These are phyloP conservation scores for Capillidium heterosporum DNA, from an alignment of 371 early-diverging fungal genomes.

Conservation along the genomic window DNA sequence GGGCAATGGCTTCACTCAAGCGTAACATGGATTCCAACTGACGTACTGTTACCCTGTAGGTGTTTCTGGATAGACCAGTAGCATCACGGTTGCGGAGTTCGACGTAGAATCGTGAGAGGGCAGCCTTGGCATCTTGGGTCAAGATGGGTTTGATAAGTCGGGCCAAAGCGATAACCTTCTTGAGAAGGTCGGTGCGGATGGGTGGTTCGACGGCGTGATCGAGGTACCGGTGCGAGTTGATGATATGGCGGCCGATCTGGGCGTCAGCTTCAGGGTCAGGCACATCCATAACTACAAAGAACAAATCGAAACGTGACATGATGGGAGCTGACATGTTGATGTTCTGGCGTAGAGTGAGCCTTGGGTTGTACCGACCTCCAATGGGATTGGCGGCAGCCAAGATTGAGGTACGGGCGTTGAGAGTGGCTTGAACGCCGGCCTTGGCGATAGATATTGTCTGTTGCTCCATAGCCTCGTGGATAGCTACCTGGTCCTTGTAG, in stretches of 20 bases:
- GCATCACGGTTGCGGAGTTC: slow-evolving; percentile 81
- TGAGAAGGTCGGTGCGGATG: slow-evolving; percentile 34
- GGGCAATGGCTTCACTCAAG: slow-evolving; percentile 92
- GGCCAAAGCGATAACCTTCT: slow-evolving; percentile 79
- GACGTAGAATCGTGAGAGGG: slow-evolving; percentile 74
- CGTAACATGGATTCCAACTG: slow-evolving; percentile 97
- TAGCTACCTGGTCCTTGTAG: slow-evolving; percentile 94
- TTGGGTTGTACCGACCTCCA: slow-evolving; percentile 90
- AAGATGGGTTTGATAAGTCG: slow-evolving; percentile 72
- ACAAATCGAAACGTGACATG: slow-evolving; percentile 99
- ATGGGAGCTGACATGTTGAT: slow-evolving; percentile 95
- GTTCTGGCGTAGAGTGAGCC: slow-evolving; percentile 88
- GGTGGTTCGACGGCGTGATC: slow-evolving; percentile 45
- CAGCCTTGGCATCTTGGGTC: slow-evolving; percentile 56
- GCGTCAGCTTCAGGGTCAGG: slow-evolving; percentile 82
- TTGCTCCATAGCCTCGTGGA: slow-evolving; percentile 99
- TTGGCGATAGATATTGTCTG: slow-evolving; percentile 99
- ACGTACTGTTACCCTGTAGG: slow-evolving; percentile 95
- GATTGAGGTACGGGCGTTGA: slow-evolving; percentile 97
- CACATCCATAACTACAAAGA: slow-evolving; percentile 97
- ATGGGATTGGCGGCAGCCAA: slow-evolving; percentile 99
- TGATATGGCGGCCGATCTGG: slow-evolving; percentile 86
- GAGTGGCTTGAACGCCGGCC: slow-evolving; percentile 97
- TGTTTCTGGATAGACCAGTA: slow-evolving; percentile 47
- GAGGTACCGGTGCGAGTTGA: slow-evolving; percentile 68